Evolutionary conservation across 129 eudicot genomes (phyloP).

Genomic region (Flaveria linearis): DNA sequence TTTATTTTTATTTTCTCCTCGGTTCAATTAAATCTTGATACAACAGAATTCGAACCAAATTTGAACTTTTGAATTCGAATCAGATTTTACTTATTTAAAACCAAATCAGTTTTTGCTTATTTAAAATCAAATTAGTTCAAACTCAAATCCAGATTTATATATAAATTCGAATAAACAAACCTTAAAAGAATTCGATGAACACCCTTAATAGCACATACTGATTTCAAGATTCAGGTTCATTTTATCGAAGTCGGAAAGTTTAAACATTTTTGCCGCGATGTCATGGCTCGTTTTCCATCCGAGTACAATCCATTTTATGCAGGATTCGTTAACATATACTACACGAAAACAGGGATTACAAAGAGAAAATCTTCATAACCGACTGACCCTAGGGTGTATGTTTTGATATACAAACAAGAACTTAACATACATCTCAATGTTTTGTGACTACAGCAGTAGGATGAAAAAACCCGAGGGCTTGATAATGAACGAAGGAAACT

Average conservation of each 20-base stretch:
- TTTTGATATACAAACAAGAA: conserved; percentile 25
- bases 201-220: too few species aligned
- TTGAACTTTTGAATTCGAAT: too few species aligned
- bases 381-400: conserved; percentile 73
- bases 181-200: too few species aligned
- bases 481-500: neutral
- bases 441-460: neutral
- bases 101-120: too few species aligned
- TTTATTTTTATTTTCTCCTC: too few species aligned
- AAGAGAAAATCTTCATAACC: conserved; percentile 92
- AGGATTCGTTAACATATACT: conserved; percentile 84
- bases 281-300: conserved; percentile 80
- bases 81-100: too few species aligned
- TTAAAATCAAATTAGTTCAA: too few species aligned
- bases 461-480: neutral
- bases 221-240: too few species aligned
- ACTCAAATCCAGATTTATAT: too few species aligned
- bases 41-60: too few species aligned
- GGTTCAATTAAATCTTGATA: too few species aligned
- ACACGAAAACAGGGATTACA: conserved; percentile 92
- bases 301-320: conserved; percentile 92
- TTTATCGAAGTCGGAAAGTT: neutral
- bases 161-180: too few species aligned
- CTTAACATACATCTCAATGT: neutral
- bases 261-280: conserved; percentile 52